Conservation (phyloP, 768 basidiomycete genomes). For the Clitopilus passeckerianus region DNA sequence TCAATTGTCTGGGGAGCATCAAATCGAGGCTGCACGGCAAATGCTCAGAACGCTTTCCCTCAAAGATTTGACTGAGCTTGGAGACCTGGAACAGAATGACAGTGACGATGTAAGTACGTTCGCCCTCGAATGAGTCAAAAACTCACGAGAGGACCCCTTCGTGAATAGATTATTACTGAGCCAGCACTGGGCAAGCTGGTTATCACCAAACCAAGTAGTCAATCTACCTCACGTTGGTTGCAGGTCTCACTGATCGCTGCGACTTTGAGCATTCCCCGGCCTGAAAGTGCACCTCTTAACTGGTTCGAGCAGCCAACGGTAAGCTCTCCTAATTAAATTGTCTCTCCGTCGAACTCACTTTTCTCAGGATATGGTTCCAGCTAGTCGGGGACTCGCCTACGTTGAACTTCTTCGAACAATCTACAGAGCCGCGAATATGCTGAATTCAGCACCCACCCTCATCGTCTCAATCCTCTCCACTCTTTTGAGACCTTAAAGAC, state of each 20-base stretch:
- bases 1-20: conserved; percentile 51
- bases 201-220: conserved; percentile 57
- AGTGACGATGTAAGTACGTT: conserved; percentile 24
- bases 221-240: conserved; percentile 47
- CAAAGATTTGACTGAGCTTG: conserved; percentile 38
- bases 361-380: too few relatives aligned
- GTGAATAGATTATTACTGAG: conserved; percentile 38
- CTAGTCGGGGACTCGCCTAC: conserved; percentile 32
- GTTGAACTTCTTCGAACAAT: conserved; percentile 56
- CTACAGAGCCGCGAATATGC: conserved; percentile 64
- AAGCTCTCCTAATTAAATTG: neutral
- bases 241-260: conserved; percentile 53
- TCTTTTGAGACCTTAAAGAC: conserved; percentile 63
- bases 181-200: conserved; percentile 41
- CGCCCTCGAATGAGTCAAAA: neutral
- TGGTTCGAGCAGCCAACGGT: conserved; percentile 36
- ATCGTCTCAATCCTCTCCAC: conserved; percentile 53
- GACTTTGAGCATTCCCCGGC: conserved; percentile 45
- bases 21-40: conserved; percentile 47
- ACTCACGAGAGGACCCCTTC: neutral
- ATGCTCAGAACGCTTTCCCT: conserved; percentile 43
- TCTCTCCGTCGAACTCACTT: too few relatives aligned
- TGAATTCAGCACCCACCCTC: conserved; percentile 41
- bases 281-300: conserved; percentile 32
- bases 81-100: conserved; percentile 28